phyloP scores from a whole-genome alignment of 176 grass and related monocot species.

The Avena sativa region DNA sequence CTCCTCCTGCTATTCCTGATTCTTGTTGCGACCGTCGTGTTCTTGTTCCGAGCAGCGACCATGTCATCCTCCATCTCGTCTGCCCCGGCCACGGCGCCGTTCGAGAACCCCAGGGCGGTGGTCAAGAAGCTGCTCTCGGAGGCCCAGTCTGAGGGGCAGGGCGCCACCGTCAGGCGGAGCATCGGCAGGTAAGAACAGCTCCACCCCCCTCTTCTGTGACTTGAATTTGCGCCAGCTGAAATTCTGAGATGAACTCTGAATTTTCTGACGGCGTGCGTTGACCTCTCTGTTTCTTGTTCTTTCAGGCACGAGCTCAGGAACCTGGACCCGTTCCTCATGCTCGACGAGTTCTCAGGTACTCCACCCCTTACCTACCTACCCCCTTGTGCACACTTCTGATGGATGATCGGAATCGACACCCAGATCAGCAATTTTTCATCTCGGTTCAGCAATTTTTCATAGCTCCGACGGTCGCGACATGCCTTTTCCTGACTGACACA shows the following conservation, averaged over 20 bases:
- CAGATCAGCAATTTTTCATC: neutral
- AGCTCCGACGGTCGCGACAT: neutral
- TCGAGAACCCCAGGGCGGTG: conserved; percentile 68
- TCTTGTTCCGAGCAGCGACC: conserved; percentile 35
- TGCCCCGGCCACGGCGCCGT: neutral
- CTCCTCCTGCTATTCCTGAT: neutral
- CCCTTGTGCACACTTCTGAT: neutral
- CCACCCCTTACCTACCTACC: neutral
- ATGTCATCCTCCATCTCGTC: conserved; percentile 29
- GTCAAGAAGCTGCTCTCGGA: conserved; percentile 65
- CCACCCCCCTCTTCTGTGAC: neutral
- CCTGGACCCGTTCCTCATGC: conserved; percentile 82
- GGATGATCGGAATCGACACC: neutral
- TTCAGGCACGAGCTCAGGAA: conserved; percentile 65
- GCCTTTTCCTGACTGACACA: neutral
- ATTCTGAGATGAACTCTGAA: neutral
- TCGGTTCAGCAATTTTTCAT: neutral
- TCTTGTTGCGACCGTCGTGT: neutral
- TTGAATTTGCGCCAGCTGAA: neutral
- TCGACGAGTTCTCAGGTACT: conserved; percentile 77
- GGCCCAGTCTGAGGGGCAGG: conserved; percentile 72
- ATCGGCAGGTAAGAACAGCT: conserved; percentile 62
- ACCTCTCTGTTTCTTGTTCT: neutral
- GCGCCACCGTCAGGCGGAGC: conserved; percentile 78
- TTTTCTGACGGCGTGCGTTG: neutral